Evolutionary conservation across 108 stramenopile species (phyloP).

Genomic region (Pseudonitzschia multistriata): DNA sequence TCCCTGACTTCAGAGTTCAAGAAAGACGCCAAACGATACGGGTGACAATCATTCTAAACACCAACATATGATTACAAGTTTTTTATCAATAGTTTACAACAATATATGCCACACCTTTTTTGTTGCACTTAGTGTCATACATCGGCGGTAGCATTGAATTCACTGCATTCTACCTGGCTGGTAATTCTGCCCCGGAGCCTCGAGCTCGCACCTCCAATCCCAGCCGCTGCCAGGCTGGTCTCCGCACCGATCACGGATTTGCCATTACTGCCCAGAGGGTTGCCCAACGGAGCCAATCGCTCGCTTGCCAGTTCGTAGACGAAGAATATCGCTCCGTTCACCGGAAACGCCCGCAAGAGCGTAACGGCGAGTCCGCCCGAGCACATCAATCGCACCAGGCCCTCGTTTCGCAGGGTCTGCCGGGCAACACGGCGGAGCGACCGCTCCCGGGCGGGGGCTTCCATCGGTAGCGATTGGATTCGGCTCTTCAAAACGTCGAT

Average conservation of each 20-base stretch:
- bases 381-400: slow-evolving; percentile 19
- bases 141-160: neutral
- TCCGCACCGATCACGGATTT: neutral
- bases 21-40: too few species aligned
- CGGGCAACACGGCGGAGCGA: neutral
- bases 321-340: slow-evolving; percentile 89
- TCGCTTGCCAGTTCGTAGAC: slow-evolving; percentile 38
- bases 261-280: neutral
- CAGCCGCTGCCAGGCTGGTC: neutral
- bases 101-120: neutral
- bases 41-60: too few species aligned
- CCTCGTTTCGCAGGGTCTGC: neutral
- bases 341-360: slow-evolving; percentile 82
- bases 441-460: neutral
- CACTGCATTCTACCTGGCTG: too few species aligned
- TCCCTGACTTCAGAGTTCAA: slow-evolving; percentile 1
- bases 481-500: slow-evolving; percentile 75
- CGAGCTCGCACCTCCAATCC: too few species aligned
- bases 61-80: too few species aligned
- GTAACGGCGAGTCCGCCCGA: slow-evolving; percentile 84
- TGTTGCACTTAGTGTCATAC: neutral
- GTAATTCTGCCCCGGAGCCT: too few species aligned
- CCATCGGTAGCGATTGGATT: slow-evolving; percentile 4
- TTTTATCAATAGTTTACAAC: too few species aligned
- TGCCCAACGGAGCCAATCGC: neutral